Conservation (phyloP, 495 filamentous ascomycete genomes). For the Penicillium silybi region DNA sequence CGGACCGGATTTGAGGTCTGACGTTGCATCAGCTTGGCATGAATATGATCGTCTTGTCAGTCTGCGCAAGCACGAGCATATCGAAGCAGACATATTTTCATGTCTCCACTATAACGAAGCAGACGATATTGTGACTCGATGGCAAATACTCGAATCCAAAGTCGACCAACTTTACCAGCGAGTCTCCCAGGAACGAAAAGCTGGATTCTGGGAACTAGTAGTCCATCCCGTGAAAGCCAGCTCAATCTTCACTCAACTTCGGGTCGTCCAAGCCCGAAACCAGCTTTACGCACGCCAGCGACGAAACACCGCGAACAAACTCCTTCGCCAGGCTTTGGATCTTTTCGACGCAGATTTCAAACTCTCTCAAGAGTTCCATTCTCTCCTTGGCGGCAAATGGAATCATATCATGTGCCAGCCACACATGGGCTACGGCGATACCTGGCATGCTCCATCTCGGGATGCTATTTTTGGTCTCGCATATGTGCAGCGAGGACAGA, state of each 20-base stretch:
- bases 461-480: conserved; percentile 21
- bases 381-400: conserved; percentile 66
- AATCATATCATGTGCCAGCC: conserved; percentile 66
- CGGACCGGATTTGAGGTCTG: conserved; percentile 41
- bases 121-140: conserved; percentile 59
- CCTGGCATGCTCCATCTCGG: conserved; percentile 21
- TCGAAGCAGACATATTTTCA: conserved; percentile 61
- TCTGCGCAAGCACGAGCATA: conserved; percentile 64
- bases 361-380: conserved; percentile 60
- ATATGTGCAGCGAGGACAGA: conserved; percentile 17
- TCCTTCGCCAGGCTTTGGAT: conserved; percentile 55
- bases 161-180: conserved; percentile 53
- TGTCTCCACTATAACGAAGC: conserved; percentile 70
- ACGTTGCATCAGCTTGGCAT: conserved; percentile 54
- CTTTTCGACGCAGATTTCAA: conserved; percentile 58
- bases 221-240: conserved; percentile 64
- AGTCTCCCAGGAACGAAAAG: not conserved
- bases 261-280: conserved; percentile 59
- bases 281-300: conserved; percentile 59
- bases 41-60: conserved; percentile 59
- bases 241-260: conserved; percentile 56
- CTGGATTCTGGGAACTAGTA: conserved; percentile 67
- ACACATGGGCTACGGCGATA: conserved; percentile 48
- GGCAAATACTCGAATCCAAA: conserved; percentile 50
- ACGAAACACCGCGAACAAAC: conserved; percentile 60